Conservation (phyloP, 169 alveolate genomes). For the Plasmodium yoelii region DNA sequence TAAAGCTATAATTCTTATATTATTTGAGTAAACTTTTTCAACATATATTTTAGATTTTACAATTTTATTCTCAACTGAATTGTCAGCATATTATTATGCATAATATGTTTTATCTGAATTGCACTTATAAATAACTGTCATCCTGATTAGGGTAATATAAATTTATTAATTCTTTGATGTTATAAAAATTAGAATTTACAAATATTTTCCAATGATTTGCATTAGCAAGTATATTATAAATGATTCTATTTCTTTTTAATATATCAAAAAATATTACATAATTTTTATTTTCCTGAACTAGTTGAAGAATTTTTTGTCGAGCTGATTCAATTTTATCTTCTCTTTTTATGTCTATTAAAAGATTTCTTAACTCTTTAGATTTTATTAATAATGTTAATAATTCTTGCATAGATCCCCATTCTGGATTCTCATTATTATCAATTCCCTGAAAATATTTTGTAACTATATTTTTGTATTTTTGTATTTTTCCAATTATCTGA, state of each 20-base stretch:
- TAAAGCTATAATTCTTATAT: too few relatives aligned
- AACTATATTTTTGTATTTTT: conserved; percentile 11
- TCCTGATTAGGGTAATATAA: background rate
- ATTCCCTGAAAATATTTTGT: conserved; percentile 3
- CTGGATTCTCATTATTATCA: conserved; percentile 6
- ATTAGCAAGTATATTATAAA: conserved; percentile 9
- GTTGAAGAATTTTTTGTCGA: conserved; percentile 19
- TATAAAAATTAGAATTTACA: conserved; percentile 8
- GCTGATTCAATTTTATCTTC: conserved; percentile 28
- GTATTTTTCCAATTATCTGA: background rate
- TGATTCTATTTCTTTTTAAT: conserved; percentile 3
- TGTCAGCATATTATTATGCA: too few relatives aligned
- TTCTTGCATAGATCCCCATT: conserved; percentile 21
- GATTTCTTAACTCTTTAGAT: conserved; percentile 18
- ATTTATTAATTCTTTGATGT: conserved; percentile 19
- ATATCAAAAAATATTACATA: conserved; percentile 24
- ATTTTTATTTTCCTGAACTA: conserved; percentile 26
- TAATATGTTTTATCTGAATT: too few relatives aligned
- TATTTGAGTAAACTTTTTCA: too few relatives aligned
- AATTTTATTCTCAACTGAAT: too few relatives aligned
- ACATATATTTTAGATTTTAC: too few relatives aligned
- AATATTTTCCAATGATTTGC: conserved; percentile 9
- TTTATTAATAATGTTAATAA: conserved; percentile 16
- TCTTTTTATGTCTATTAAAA: conserved; percentile 1
- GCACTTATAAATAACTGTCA: background rate